A percentile compares a stretch with the other conserved stretches of the same genome.
These are phyloP conservation scores for Parietaria judaica DNA, from an alignment of 306 rosid species.

Conservation along the genomic window DNA sequence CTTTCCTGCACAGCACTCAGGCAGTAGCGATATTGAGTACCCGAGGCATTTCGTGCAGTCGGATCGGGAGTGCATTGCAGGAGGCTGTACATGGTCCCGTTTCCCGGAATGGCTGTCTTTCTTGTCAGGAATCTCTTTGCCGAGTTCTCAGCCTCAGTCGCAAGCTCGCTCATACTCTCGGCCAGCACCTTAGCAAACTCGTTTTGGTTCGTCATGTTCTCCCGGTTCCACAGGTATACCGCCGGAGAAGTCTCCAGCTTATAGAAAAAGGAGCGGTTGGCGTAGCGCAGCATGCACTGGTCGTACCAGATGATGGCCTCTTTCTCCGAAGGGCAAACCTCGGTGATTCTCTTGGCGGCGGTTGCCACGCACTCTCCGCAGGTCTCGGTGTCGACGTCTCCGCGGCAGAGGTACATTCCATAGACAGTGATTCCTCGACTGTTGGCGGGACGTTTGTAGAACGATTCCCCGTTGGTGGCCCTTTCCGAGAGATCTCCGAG, in stretches of 20 bases:
- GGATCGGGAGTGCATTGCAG: constrained; percentile 25
- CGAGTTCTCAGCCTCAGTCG: not conserved
- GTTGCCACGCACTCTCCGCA: constrained; percentile 12
- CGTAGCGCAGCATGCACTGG: constrained; percentile 10
- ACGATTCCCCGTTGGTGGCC: no score
- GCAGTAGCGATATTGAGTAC: not conserved
- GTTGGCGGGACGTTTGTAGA: no score
- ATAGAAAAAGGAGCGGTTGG: constrained; percentile 11
- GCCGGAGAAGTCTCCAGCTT: no score
- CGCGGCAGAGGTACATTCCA: no score
- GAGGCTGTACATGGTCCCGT: constrained; percentile 4
- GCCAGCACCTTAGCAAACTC: no score
- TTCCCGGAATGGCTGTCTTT: not conserved
- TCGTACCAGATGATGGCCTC: constrained; percentile 18
- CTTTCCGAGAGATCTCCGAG: no score
- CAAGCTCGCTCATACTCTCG: not conserved
- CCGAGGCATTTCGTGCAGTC: constrained; percentile 5
- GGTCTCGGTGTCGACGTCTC: no score
- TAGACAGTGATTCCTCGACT: no score
- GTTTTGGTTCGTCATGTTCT: no score
- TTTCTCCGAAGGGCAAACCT: constrained; percentile 4
- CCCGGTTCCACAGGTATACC: no score
- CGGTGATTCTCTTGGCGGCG: not conserved
- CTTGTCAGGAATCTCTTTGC: constrained; percentile 5
- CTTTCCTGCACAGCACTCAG: constrained; percentile 14